Percentiles rank a stretch among this genome's conserved stretches.
These are phyloP conservation scores for Salmacisia buchloeana DNA, from an alignment of 1,284 basidiomycete species.

Conservation along the genomic window DNA sequence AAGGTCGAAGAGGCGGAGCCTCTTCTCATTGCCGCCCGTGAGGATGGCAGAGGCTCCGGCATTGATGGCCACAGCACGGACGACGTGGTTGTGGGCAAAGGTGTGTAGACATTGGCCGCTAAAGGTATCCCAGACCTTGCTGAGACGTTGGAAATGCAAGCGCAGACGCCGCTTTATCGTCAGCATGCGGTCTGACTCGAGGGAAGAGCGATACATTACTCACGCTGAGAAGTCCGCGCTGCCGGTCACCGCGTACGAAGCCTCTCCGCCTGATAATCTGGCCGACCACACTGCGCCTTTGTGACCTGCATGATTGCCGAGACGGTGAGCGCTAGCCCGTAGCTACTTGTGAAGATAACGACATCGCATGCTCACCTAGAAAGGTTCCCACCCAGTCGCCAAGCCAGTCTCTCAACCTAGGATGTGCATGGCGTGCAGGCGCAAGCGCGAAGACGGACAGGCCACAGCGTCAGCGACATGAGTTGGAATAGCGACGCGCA, in stretches of 20 bases:
- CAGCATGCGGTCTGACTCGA: no score
- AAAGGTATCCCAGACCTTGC: slow-evolving; percentile 97
- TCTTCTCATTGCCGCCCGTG: slow-evolving; percentile 97
- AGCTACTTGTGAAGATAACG: not conserved
- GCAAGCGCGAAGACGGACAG: no score
- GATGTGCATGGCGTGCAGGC: not conserved
- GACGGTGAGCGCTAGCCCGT: not conserved
- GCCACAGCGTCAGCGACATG: not conserved
- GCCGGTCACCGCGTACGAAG: slow-evolving; percentile 75
- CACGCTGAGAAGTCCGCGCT: slow-evolving; percentile 97
- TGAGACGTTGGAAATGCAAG: slow-evolving; percentile 46
- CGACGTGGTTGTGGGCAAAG: slow-evolving; percentile 95
- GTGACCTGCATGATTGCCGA: slow-evolving; percentile 59
- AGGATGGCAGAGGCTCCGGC: slow-evolving; percentile 64
- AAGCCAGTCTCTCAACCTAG: slow-evolving; percentile 51
- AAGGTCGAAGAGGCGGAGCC: slow-evolving; percentile 89
- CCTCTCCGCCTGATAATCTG: slow-evolving; percentile 69
- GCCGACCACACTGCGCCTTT: slow-evolving; percentile 98
- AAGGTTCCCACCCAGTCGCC: slow-evolving; percentile 99
- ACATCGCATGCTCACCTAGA: slow-evolving; percentile 58
- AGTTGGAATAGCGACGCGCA: not conserved
- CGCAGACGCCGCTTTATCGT: not conserved
- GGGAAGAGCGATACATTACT: slow-evolving; percentile 50
- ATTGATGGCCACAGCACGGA: slow-evolving; percentile 84
- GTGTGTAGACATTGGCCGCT: slow-evolving; percentile 79